These are phyloP conservation scores for Amanita molliuscula DNA, from an alignment of 768 basidiomycete species.

Conservation along the genomic window DNA sequence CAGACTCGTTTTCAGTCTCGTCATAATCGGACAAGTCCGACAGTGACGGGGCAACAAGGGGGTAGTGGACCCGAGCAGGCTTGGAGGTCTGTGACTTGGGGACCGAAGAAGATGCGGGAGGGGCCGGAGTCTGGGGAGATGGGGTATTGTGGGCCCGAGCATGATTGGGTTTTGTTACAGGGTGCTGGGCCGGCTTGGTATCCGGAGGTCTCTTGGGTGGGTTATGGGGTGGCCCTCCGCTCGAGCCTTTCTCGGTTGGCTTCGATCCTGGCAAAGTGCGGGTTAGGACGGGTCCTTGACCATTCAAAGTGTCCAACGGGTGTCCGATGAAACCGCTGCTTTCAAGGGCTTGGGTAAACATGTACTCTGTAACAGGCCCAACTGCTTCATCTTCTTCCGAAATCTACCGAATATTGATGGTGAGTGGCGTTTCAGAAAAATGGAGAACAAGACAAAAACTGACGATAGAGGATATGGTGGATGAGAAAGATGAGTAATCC, in stretches of 20 bases:
- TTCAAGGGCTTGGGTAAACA: constrained; percentile 6
- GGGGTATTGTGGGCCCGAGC: neutral
- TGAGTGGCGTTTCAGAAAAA: neutral
- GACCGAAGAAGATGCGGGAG: neutral
- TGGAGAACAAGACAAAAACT: neutral
- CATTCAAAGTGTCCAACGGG: neutral
- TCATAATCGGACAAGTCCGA: constrained; percentile 7
- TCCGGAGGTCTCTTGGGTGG: constrained; percentile 6
- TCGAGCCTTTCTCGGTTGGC: neutral
- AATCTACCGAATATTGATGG: neutral
- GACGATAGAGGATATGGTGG: constrained; percentile 6
- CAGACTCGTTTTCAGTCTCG: constrained; percentile 15
- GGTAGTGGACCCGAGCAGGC: constrained; percentile 23
- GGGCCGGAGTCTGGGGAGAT: neutral
- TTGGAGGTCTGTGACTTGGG: constrained; percentile 5
- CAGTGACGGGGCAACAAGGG: constrained; percentile 30
- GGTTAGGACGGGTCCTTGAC: neutral
- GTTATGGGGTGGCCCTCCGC: neutral
- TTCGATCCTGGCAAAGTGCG: neutral
- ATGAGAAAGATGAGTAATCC: constrained; percentile 5
- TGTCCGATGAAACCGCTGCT: neutral
- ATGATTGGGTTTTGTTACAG: neutral
- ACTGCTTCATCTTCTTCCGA: constrained; percentile 6
- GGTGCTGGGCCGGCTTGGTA: neutral
- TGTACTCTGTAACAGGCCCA: constrained; percentile 5